Conservation (phyloP, 371 early-diverging fungal genomes). For the Circinella umbellata region DNA sequence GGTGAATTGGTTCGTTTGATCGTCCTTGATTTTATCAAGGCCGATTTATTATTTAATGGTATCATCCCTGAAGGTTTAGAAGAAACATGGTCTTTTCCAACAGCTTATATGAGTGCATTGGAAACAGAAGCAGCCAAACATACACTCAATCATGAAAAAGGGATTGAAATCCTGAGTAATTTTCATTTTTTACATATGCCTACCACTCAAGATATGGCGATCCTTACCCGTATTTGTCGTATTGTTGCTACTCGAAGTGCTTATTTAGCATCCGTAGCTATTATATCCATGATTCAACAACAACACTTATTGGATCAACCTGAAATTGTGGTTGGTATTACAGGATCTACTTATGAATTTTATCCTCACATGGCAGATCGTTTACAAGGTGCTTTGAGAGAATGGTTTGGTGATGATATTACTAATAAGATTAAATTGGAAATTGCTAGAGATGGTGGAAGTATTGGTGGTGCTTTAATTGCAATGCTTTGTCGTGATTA, state of each 20-base stretch:
- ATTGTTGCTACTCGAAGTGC: constrained; percentile 41
- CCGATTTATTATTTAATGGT: constrained; percentile 71
- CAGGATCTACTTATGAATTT: constrained; percentile 46
- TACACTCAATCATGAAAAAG: constrained; percentile 17
- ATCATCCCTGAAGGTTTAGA: constrained; percentile 58
- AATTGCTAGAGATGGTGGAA: constrained; percentile 51
- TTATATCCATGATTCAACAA: constrained; percentile 40
- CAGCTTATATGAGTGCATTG: constrained; percentile 68
- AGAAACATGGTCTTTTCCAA: constrained; percentile 71
- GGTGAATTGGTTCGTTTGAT: constrained; percentile 85
- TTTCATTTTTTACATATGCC: constrained; percentile 28
- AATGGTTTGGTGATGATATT: constrained; percentile 39
- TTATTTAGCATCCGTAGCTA: constrained; percentile 34
- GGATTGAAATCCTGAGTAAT: constrained; percentile 14
- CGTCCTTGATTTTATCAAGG: constrained; percentile 71
- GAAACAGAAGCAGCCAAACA: constrained; percentile 26
- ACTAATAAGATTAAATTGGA: constrained; percentile 36
- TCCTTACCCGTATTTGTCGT: constrained; percentile 36
- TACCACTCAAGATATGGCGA: constrained; percentile 39
- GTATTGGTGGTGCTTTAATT: constrained; percentile 51
- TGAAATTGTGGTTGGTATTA: constrained; percentile 40
- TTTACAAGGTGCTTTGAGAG: constrained; percentile 30
- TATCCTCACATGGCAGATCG: constrained; percentile 50
- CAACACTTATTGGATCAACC: constrained; percentile 22
- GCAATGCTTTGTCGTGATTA: constrained; percentile 41